Conservation (phyloP, 495 filamentous ascomycete species). For the Clavariopsis aquatica region DNA sequence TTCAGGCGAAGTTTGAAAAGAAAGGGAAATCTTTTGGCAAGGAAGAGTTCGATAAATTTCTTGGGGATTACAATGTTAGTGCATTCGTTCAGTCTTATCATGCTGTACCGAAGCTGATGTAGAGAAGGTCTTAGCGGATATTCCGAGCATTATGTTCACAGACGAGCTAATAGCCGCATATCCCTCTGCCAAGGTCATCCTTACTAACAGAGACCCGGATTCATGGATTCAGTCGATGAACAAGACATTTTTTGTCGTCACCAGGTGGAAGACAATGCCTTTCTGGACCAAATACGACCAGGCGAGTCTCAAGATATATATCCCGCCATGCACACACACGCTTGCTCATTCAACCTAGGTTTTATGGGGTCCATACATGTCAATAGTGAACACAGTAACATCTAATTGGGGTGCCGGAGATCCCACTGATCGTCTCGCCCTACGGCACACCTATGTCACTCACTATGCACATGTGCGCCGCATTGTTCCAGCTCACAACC, state of each 20-base stretch:
- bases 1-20: conserved; percentile 2
- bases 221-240: conserved; percentile 10
- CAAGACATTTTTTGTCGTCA: conserved; percentile 15
- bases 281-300: not conserved
- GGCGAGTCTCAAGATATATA: no score
- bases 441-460: not conserved
- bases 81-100: no score
- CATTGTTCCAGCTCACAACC: conserved; percentile 6
- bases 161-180: conserved; percentile 16
- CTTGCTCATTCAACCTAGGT: no score
- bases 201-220: conserved; percentile 21
- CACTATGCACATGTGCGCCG: conserved; percentile 14
- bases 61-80: conserved; percentile 18
- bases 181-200: conserved; percentile 18
- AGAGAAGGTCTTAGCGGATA: conserved; percentile 19
- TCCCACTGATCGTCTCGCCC: not conserved
- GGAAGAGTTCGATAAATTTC: conserved; percentile 21
- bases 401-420: conserved; percentile 2
- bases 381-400: not conserved
- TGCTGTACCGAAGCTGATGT: no score
- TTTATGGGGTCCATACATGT: no score
- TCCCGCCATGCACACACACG: no score
- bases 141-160: conserved; percentile 20
- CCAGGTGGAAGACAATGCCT: conserved; percentile 2
- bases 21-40: conserved; percentile 13